Evolutionary conservation across 208 protist species (phyloP), one percentile per base, ranked within the genome.

Genomic region (Porcisia deanei): DNA sequence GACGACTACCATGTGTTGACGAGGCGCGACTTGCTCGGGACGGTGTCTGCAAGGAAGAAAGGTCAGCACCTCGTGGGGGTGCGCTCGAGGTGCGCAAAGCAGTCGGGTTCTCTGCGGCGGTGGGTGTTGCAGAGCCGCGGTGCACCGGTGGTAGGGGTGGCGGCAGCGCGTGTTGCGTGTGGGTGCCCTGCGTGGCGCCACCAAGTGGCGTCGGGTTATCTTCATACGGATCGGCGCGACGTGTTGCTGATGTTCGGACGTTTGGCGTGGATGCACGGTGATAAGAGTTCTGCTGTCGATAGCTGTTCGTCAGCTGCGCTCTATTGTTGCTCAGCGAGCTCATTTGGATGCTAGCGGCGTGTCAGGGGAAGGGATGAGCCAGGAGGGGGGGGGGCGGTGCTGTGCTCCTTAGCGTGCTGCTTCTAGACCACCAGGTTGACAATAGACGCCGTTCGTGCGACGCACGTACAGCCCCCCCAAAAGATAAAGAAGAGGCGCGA

Each of bases 71-170:
- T 20, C 34, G 18, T 49, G 49, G 1, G n/a, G 45, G 43, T 55
- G 37, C 49, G 53, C 68, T 72, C 37, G 68, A 30, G 12, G 53
- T n/a, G 39, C 52, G 53, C 34, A 72, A 9, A 20, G 68, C 4
- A 12, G 14, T 18, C 20, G 34, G 37, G 68, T 49, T 53, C 30
- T 57, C 53, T 57, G 66, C 52, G 30, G 58, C 20, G 76, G 43
- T 65, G 49, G 72, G 10, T 60, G 34, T 1, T 22, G 76, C 70
- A n/a, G 75, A 74, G 47, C 80, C 73, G 30, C 84, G 84, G 20
- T 80, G 78, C 58, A 83, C 76, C 6, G 77, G 80, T 55, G 84
- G 77, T 41, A 76, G 78, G 1, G 75, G 71, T 12, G 77, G 77
- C 20, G 82, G 76, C 16, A 77, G 75, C 12, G 81, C 52, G 4